Conservation (phyloP, 257 asterid species). For the Fraxinus excelsior region DNA sequence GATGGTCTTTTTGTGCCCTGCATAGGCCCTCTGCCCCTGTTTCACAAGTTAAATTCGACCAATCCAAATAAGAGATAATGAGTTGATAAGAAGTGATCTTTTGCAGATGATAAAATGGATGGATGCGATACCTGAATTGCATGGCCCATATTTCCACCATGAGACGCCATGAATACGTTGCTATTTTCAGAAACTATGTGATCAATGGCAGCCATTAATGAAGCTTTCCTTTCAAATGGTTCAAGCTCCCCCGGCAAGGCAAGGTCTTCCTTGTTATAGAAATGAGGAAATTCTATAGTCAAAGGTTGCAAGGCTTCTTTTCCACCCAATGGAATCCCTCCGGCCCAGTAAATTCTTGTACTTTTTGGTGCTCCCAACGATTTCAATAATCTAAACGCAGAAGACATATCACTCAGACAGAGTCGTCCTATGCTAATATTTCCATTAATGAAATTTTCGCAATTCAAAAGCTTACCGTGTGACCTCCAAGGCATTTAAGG, state of each 20-base stretch:
- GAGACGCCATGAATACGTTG: conserved; percentile 97
- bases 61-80: no score
- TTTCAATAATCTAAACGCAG: conserved; percentile 64
- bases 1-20: conserved; percentile 89
- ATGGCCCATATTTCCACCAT: conserved; percentile 98
- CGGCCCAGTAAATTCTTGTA: conserved; percentile 86
- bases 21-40: conserved; percentile 94
- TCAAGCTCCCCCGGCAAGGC: conserved; percentile 81
- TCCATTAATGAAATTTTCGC: background rate
- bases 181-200: conserved; percentile 78
- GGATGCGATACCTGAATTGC: conserved; percentile 70
- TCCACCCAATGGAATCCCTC: conserved; percentile 89
- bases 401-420: background rate
- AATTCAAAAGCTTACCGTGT: conserved; percentile 41
- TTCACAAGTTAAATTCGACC: background rate
- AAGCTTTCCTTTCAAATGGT: conserved; percentile 68
- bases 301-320: conserved; percentile 72
- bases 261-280: conserved; percentile 88
- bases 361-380: conserved; percentile 83
- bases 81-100: no score
- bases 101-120: background rate
- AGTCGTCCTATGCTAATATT: background rate
- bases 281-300: conserved; percentile 63
- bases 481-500: conserved; percentile 76
- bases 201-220: conserved; percentile 83